These are phyloP conservation scores for Canariomyces notabilis DNA, from an alignment of 2,329 filamentous ascomycete genomes.

Conservation along the genomic window DNA sequence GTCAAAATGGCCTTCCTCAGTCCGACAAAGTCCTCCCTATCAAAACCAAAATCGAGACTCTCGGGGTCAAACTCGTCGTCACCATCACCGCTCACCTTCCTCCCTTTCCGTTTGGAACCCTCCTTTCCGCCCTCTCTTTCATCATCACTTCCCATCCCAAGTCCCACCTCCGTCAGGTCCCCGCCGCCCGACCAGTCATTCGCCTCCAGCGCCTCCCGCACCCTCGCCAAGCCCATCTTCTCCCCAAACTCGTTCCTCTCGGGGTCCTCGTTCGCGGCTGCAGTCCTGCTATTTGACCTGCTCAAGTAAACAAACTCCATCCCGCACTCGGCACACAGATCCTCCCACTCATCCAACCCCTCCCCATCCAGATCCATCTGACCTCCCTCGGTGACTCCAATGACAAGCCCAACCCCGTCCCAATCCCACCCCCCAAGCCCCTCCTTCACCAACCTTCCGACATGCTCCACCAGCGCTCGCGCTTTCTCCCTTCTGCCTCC, in stretches of 20 bases:
- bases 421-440: slow-evolving; percentile 57
- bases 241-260: slow-evolving; percentile 57
- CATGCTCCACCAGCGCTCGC: slow-evolving; percentile 44
- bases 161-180: slow-evolving; percentile 11
- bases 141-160: slow-evolving; percentile 29
- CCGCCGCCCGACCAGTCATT: slow-evolving; percentile 55
- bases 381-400: slow-evolving; percentile 44
- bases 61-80: slow-evolving; percentile 40
- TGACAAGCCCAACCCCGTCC: slow-evolving; percentile 59
- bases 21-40: slow-evolving; percentile 48
- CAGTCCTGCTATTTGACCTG: slow-evolving; percentile 10
- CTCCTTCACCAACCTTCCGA: slow-evolving; percentile 51
- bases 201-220: slow-evolving; percentile 57
- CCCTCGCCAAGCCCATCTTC: slow-evolving; percentile 53
- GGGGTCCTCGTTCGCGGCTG: slow-evolving; percentile 32
- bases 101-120: slow-evolving; percentile 18
- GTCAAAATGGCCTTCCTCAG: slow-evolving; percentile 49
- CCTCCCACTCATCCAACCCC: slow-evolving; percentile 56
- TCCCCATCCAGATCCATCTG: slow-evolving; percentile 28
- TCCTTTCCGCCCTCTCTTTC: slow-evolving; percentile 24
- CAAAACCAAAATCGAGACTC: slow-evolving; percentile 48
- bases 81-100: slow-evolving; percentile 24
- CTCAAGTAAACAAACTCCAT: slow-evolving; percentile 61
- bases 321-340: slow-evolving; percentile 50
- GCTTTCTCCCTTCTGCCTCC: slow-evolving; percentile 20